phyloP scores from a whole-genome alignment of 1,284 basidiomycete species.

The Exobasidium rhododendri region DNA sequence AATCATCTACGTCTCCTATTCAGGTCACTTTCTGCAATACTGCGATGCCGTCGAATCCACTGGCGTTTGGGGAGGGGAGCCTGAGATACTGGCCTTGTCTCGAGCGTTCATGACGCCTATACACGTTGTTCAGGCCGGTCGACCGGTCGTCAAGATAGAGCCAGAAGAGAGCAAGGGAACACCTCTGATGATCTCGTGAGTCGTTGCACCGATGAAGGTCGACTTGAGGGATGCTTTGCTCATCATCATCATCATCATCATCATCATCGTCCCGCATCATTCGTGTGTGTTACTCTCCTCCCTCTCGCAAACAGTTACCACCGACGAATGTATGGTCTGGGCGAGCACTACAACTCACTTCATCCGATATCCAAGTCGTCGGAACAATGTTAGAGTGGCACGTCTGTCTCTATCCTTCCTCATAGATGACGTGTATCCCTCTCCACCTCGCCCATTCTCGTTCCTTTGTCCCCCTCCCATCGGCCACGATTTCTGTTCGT shows the following conservation, averaged over 20 bases:
- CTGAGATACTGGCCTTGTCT: conserved; percentile 86
- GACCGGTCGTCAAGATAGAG: conserved; percentile 70
- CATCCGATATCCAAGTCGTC: no score
- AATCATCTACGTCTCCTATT: neutral
- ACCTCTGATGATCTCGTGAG: conserved; percentile 8
- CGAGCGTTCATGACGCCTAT: conserved; percentile 81
- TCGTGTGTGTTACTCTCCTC: neutral
- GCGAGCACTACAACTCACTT: conserved; percentile 53
- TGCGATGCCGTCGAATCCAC: conserved; percentile 77
- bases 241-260: no score
- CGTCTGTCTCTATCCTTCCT: no score
- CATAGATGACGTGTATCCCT: no score
- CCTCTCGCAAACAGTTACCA: conserved; percentile 41
- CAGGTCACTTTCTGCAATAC: conserved; percentile 69
- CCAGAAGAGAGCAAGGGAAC: conserved; percentile 60
- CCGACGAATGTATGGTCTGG: conserved; percentile 50
- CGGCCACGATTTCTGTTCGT: no score
- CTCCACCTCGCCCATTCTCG: no score
- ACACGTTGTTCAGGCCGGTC: conserved; percentile 81
- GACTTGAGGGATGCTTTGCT: no score
- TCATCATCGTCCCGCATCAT: no score
- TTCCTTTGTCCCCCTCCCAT: no score
- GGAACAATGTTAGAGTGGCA: no score
- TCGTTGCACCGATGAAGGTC: no score
- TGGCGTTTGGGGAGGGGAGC: conserved; percentile 92